Conservation (phyloP, 768 basidiomycete species). For the Daedalea quercina region DNA sequence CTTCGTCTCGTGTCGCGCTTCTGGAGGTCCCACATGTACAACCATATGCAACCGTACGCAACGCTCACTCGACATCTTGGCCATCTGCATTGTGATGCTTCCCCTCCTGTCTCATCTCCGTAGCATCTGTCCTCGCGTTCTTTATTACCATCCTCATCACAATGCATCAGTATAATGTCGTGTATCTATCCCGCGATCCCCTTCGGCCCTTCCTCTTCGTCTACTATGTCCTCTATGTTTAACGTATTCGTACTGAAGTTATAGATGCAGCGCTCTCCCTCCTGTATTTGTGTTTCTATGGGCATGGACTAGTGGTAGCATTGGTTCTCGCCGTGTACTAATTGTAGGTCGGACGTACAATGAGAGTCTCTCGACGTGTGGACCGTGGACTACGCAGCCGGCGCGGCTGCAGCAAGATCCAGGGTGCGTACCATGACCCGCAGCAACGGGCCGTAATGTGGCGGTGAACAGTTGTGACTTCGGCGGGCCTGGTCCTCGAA, state of each 20-base stretch:
- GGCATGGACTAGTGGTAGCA: not conserved
- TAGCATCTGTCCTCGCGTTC: slow-evolving; percentile 5
- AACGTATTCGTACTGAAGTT: slow-evolving; percentile 3
- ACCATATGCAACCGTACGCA: slow-evolving; percentile 24
- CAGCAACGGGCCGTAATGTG: no score
- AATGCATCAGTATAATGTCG: slow-evolving; percentile 4
- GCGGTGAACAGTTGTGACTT: no score
- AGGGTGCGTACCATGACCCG: no score
- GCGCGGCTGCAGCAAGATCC: no score
- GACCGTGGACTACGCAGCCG: no score
- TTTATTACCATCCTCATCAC: slow-evolving; percentile 1
- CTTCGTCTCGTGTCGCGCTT: slow-evolving; percentile 14
- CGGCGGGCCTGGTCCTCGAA: no score
- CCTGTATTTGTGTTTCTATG: not conserved
- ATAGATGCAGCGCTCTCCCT: slow-evolving; percentile 3
- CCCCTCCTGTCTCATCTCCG: slow-evolving; percentile 2
- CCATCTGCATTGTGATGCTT: slow-evolving; percentile 9
- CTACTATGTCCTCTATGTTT: not conserved
- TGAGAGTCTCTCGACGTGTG: no score
- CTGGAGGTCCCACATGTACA: slow-evolving; percentile 22
- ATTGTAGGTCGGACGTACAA: not conserved
- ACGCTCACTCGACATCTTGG: slow-evolving; percentile 8
- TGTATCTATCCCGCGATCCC: slow-evolving; percentile 16
- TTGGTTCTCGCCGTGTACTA: not conserved
- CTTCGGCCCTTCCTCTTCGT: not conserved